Evolutionary conservation across 805 yeast genomes (phyloP).

Genomic region (Candida boleticola): DNA sequence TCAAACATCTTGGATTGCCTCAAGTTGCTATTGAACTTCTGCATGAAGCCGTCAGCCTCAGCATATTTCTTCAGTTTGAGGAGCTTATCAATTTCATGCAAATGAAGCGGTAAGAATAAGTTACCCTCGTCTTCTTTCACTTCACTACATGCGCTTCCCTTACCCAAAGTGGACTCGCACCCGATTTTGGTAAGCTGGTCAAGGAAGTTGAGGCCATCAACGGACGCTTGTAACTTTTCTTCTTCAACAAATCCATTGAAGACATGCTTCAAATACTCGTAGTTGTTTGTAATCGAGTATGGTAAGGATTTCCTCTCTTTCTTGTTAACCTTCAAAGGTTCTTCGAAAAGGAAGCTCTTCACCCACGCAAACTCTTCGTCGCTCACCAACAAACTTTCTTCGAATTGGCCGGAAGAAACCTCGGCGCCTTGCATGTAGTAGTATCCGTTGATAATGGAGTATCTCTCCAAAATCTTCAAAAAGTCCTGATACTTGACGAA

Average conservation of each 20-base stretch:
- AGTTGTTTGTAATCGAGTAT: constrained; percentile 37
- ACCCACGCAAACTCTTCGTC: constrained; percentile 21
- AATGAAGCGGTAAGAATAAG: constrained; percentile 38
- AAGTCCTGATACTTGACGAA: constrained; percentile 44
- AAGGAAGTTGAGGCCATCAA: constrained; percentile 20
- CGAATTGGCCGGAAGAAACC: constrained; percentile 13
- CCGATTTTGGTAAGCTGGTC: constrained; percentile 34
- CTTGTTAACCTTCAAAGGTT: constrained; percentile 26
- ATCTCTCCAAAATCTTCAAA: constrained; percentile 39
- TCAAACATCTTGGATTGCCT: constrained; percentile 39
- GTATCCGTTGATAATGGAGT: constrained; percentile 37
- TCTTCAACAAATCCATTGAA: constrained; percentile 26
- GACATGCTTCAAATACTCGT: constrained; percentile 40
- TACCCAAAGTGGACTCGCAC: constrained; percentile 37
- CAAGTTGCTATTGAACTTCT: constrained; percentile 30
- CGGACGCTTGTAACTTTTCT: constrained; percentile 8
- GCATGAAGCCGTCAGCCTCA: constrained; percentile 40
- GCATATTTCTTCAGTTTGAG: constrained; percentile 28
- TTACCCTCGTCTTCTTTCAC: constrained; percentile 21
- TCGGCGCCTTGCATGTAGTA: constrained; percentile 25
- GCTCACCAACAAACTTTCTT: constrained; percentile 11
- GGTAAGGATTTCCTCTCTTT: constrained; percentile 23
- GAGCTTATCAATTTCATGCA: constrained; percentile 35
- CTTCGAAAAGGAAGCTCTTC: constrained; percentile 23
- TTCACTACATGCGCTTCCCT: constrained; percentile 8